Conservation (phyloP, 768 basidiomycete species). For the Mycena indigotica region DNA sequence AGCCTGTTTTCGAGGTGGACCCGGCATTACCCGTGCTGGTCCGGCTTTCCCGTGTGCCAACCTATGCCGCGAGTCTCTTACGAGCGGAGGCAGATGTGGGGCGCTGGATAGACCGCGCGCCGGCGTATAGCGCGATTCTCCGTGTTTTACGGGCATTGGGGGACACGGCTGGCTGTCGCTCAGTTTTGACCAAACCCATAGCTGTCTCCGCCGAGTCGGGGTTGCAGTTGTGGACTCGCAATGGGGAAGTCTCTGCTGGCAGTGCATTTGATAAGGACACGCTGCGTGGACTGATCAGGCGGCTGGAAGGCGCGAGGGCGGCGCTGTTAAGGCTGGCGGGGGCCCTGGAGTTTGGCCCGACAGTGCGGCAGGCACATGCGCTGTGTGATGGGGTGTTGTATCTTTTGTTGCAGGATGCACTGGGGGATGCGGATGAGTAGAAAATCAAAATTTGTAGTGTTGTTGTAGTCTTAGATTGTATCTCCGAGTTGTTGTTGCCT, state of each 20-base stretch:
- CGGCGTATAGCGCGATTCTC: slow-evolving; percentile 19
- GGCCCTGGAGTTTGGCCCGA: slow-evolving; percentile 36
- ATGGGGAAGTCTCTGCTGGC: neutral
- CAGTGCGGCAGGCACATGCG: slow-evolving; percentile 40
- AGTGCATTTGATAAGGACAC: neutral
- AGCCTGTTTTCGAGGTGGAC: neutral
- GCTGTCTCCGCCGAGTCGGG: neutral
- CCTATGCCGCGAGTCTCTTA: slow-evolving; percentile 10
- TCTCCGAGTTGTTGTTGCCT: too few species aligned
- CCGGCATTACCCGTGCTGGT: slow-evolving; percentile 7
- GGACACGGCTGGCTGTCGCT: neutral
- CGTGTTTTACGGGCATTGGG: slow-evolving; percentile 11
- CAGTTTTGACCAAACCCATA: neutral
- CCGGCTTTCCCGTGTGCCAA: slow-evolving; percentile 10
- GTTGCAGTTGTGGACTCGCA: neutral
- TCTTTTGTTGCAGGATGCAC: slow-evolving; percentile 38
- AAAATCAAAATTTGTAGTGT: too few species aligned
- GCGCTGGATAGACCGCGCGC: slow-evolving; percentile 20
- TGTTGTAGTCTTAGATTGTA: too few species aligned
- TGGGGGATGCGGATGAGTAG: slow-evolving; percentile 16
- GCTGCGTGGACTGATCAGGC: slow-evolving; percentile 2
- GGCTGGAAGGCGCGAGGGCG: slow-evolving; percentile 31
- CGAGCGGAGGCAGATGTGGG: slow-evolving; percentile 13
- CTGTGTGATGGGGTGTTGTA: slow-evolving; percentile 43
- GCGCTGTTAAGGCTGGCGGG: slow-evolving; percentile 33